phyloP scores from a whole-genome alignment of 176 grass and related monocot genomes.

The Secale cereale region DNA sequence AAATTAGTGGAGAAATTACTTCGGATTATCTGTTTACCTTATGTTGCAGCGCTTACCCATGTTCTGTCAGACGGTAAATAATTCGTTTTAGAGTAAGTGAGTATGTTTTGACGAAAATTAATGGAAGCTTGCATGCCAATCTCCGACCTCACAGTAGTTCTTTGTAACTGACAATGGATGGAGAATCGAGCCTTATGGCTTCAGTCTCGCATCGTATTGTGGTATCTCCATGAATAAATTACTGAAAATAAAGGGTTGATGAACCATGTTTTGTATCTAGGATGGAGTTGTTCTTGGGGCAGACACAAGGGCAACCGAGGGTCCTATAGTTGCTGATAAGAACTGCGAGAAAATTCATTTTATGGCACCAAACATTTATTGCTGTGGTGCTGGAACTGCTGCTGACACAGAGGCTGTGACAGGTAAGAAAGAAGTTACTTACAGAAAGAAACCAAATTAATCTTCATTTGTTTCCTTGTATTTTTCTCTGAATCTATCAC shows the following conservation, averaged over 20 bases:
- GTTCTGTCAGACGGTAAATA: neutral
- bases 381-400: constrained; percentile 91
- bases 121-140: neutral
- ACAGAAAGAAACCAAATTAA: neutral
- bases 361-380: constrained; percentile 95
- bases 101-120: constrained; percentile 9
- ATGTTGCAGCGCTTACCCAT: neutral
- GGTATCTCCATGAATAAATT: neutral
- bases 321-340: constrained; percentile 95
- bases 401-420: constrained; percentile 83
- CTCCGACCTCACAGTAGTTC: neutral
- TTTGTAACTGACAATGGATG: neutral
- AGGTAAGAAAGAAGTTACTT: constrained; percentile 33
- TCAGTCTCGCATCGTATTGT: neutral
- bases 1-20: too few species aligned
- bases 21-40: neutral
- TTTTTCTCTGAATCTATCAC: neutral
- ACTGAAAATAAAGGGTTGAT: neutral
- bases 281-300: constrained; percentile 95
- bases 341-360: constrained; percentile 95
- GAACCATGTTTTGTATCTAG: constrained; percentile 38
- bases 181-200: neutral
- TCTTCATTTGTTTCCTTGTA: constrained; percentile 2
- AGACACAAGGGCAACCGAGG: constrained; percentile 93
- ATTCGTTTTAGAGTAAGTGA: neutral